A percentile compares a stretch with the other conserved stretches of the same genome.
Evolutionary conservation across 192 early-diverging fungal genomes (phyloP).

Genomic region (Coemansia sp.): DNA sequence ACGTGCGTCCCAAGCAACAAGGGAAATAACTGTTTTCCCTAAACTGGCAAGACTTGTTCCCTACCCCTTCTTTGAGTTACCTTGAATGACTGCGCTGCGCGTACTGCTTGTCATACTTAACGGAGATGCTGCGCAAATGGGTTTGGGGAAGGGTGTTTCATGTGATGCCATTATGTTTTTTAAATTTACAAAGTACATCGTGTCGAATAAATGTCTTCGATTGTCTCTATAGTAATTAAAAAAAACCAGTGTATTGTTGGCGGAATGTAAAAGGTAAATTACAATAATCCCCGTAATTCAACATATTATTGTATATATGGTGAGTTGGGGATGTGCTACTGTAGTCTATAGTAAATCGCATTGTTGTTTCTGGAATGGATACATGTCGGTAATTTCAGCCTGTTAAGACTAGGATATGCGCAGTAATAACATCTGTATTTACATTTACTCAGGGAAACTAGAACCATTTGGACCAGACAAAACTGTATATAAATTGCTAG

Average conservation of each 20-base stretch:
- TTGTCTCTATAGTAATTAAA: not conserved
- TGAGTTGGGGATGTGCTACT: not conserved
- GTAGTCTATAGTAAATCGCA: not conserved
- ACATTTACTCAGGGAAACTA: too few relatives aligned
- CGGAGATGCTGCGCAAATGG: not conserved
- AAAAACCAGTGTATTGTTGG: not conserved
- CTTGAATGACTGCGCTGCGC: not conserved
- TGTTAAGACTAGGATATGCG: not conserved
- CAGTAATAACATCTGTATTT: not conserved
- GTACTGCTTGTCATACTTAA: not conserved
- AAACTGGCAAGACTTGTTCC: not conserved
- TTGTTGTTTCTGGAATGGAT: not conserved
- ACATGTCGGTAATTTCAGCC: not conserved
- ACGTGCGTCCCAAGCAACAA: constrained; percentile 30
- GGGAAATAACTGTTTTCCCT: not conserved
- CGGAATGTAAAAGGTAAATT: not conserved
- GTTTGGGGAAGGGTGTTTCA: not conserved
- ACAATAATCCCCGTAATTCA: not conserved
- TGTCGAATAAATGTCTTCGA: not conserved
- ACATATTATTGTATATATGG: not conserved
- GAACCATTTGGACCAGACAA: too few relatives aligned
- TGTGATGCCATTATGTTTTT: constrained; percentile 8
- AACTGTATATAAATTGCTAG: not conserved
- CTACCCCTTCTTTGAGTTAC: not conserved
- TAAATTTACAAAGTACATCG: not conserved